Conservation (phyloP, 257 asterid species). For the Nicotiana attenuata region DNA sequence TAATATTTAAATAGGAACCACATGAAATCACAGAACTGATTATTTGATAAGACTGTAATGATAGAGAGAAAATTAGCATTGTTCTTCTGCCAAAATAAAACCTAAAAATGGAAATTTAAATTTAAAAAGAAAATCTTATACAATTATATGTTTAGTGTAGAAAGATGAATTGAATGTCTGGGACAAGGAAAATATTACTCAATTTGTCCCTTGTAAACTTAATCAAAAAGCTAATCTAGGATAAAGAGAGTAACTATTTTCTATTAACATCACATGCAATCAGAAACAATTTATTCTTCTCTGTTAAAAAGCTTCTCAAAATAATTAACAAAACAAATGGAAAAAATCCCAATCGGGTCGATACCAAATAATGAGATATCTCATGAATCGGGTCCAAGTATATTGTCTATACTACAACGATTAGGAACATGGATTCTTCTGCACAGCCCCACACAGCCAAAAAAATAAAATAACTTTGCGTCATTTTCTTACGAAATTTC, state of each 20-base stretch:
- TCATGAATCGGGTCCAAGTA: neutral
- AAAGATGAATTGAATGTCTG: neutral
- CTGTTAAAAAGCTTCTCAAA: neutral
- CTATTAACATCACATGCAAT: neutral
- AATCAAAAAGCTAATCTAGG: neutral
- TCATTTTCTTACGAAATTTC: neutral
- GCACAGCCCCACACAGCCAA: neutral
- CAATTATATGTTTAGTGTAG: no score
- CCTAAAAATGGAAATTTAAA: neutral
- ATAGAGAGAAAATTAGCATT: neutral
- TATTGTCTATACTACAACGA: no score
- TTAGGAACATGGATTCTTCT: neutral
- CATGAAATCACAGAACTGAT: no score
- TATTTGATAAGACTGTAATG: neutral
- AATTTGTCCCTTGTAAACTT: neutral
- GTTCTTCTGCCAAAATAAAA: neutral
- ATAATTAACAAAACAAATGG: no score
- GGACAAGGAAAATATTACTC: neutral
- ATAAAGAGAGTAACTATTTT: neutral
- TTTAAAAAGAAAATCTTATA: no score
- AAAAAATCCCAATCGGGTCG: neutral
- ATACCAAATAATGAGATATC: neutral
- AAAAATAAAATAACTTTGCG: neutral
- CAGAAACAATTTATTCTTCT: neutral
- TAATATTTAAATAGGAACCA: no score